A percentile compares a stretch with the other conserved stretches of the same genome.
These are phyloP conservation scores for Sporothrix inflata DNA, from an alignment of 2,329 filamentous ascomycete species.

Conservation along the genomic window DNA sequence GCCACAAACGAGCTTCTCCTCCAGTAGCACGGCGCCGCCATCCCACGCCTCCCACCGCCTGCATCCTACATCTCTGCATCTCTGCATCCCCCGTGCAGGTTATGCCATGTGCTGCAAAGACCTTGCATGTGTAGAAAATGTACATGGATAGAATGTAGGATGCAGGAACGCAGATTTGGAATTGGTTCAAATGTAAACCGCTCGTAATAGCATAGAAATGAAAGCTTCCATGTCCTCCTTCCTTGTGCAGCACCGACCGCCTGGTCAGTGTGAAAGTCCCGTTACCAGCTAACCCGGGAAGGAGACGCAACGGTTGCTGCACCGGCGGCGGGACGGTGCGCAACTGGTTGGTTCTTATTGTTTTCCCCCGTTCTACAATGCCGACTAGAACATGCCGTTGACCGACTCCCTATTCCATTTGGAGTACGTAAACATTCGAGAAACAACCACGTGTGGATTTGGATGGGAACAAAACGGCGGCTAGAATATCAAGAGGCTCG, in stretches of 20 bases:
- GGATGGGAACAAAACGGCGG: background rate
- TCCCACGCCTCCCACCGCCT: background rate
- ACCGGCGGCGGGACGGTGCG: slow-evolving; percentile 15
- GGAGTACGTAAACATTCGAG: background rate
- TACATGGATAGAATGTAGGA: background rate
- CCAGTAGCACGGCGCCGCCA: background rate
- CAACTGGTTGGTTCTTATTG: background rate
- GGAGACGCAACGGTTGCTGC: background rate
- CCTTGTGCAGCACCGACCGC: background rate
- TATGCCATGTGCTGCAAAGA: background rate
- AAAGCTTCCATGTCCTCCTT: too few species aligned
- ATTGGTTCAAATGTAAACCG: too few species aligned
- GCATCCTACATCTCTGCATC: background rate
- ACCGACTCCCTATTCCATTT: background rate
- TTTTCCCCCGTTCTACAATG: background rate
- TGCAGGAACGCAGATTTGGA: too few species aligned
- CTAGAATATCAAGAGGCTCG: too few species aligned
- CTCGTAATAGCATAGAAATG: too few species aligned
- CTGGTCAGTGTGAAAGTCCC: background rate
- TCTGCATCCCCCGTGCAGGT: background rate
- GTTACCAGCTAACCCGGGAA: too few species aligned
- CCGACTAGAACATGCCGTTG: background rate
- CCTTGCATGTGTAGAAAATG: background rate
- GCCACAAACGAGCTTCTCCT: background rate
- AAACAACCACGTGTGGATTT: background rate